Percentiles rank a stretch among this genome's conserved stretches.
Evolutionary conservation across 306 rosid species (phyloP).

Genomic region (Acmispon strigosus): DNA sequence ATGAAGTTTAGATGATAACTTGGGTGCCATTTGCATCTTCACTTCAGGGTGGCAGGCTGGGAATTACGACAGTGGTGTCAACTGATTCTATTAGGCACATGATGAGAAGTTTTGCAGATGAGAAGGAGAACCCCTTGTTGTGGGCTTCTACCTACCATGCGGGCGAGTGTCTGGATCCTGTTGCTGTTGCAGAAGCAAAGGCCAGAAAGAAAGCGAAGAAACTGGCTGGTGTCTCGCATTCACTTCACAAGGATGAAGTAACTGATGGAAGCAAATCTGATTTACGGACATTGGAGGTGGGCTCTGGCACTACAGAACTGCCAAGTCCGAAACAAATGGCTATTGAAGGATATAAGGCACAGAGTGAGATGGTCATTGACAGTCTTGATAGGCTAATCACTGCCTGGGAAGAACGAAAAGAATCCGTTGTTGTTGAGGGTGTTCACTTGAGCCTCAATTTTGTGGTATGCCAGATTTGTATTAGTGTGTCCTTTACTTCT

Average conservation of each 20-base stretch:
- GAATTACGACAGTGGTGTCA: conserved; percentile 88
- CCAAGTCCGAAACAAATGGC: conserved; percentile 87
- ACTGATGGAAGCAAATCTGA: conserved; percentile 47
- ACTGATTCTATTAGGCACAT: conserved; percentile 95
- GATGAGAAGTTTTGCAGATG: conserved; percentile 96
- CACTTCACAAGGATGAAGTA: conserved; percentile 46
- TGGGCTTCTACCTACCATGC: conserved; percentile 99
- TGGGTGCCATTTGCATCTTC: conserved; percentile 12
- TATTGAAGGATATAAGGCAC: conserved; percentile 90
- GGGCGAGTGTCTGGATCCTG: conserved; percentile 91
- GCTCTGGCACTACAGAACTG: conserved; percentile 41
- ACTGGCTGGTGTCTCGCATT: conserved; percentile 50
- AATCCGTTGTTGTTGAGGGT: conserved; percentile 94
- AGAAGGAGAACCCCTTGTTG: conserved; percentile 83
- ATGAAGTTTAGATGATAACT: conserved; percentile 13
- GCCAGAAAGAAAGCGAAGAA: conserved; percentile 70
- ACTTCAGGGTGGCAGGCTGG: conserved; percentile 87
- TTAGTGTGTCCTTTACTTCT: not conserved
- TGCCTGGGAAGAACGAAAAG: conserved; percentile 92
- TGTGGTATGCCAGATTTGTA: conserved; percentile 47
- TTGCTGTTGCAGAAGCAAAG: conserved; percentile 85
- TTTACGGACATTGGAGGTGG: conserved; percentile 19
- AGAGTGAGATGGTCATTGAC: conserved; percentile 99
- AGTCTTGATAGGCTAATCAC: conserved; percentile 98
- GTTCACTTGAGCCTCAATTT: conserved; percentile 96